A percentile compares a stretch with the other conserved stretches of the same genome.
phyloP scores from a whole-genome alignment of 306 rosid genomes.

The Arachis hypogaea region DNA sequence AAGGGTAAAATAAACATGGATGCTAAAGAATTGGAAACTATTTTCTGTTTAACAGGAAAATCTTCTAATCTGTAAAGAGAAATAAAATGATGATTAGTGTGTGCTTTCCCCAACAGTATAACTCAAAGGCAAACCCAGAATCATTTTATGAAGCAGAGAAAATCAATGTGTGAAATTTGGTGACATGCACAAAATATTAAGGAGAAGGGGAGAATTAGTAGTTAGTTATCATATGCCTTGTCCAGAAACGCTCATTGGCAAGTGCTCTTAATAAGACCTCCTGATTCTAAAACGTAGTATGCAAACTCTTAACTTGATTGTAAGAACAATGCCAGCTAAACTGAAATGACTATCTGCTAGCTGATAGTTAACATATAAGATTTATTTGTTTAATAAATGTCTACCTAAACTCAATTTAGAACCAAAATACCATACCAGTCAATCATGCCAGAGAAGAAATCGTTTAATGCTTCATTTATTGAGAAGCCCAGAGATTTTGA shows the following conservation, averaged over 20 bases:
- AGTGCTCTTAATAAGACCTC: conserved; percentile 17
- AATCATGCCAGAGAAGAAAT: neutral
- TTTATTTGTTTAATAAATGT: neutral
- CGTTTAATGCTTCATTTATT: conserved; percentile 20
- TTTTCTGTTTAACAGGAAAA: neutral
- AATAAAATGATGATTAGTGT: conserved; percentile 16
- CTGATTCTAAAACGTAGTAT: conserved; percentile 23
- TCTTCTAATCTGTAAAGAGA: conserved; percentile 3
- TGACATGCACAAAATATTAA: conserved; percentile 9
- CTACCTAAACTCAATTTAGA: neutral
- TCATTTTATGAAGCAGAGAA: conserved; percentile 19
- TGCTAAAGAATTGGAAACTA: neutral
- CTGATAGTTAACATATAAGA: conserved; percentile 1
- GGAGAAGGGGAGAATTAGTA: conserved; percentile 11
- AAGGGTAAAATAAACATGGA: conserved; percentile 6
- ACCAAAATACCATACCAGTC: conserved; percentile 8
- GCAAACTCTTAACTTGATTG: neutral
- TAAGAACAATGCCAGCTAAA: conserved; percentile 13
- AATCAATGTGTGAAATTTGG: conserved; percentile 15
- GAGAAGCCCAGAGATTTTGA: conserved; percentile 31
- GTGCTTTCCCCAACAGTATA: conserved; percentile 10
- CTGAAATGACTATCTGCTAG: conserved; percentile 11
- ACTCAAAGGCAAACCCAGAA: conserved; percentile 8
- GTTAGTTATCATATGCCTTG: conserved; percentile 27
- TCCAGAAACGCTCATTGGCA: conserved; percentile 29